phyloP scores from a whole-genome alignment of 345 rosid species.

The Moricandia moricandioides region DNA sequence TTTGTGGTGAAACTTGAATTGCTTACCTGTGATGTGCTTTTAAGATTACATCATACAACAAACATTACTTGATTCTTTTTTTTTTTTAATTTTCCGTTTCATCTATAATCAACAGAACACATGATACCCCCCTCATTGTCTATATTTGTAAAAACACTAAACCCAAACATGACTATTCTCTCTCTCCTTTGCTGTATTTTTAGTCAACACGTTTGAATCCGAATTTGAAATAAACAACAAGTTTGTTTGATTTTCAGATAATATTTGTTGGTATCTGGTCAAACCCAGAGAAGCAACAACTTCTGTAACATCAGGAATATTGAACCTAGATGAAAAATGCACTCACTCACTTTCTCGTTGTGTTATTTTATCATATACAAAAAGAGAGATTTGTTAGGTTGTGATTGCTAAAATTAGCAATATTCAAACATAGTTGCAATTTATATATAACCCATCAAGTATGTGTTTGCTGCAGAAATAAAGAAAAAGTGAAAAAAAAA shows the following conservation, averaged over 20 bases:
- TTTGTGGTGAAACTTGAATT: slow-evolving; percentile 26
- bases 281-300: not conserved
- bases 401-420: slow-evolving; percentile 30
- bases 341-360: not conserved
- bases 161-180: not conserved
- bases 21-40: slow-evolving; percentile 29
- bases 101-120: not conserved
- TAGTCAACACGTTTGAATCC: not conserved
- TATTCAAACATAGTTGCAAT: not conserved
- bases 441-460: slow-evolving; percentile 19
- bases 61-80: not conserved
- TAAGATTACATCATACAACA: slow-evolving; percentile 18
- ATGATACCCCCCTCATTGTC: not conserved
- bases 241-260: not conserved
- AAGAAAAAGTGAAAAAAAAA: not conserved
- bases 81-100: slow-evolving; percentile 7
- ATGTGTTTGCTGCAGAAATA: slow-evolving; percentile 7
- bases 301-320: not conserved
- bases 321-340: not conserved
- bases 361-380: not conserved
- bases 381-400: not conserved
- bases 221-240: not conserved
- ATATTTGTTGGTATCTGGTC: not conserved
- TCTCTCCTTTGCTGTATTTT: not conserved
- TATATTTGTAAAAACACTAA: slow-evolving; percentile 8